Evolutionary conservation across 2,329 filamentous ascomycete species (phyloP).

Genomic region (Alternaria arborescens): DNA sequence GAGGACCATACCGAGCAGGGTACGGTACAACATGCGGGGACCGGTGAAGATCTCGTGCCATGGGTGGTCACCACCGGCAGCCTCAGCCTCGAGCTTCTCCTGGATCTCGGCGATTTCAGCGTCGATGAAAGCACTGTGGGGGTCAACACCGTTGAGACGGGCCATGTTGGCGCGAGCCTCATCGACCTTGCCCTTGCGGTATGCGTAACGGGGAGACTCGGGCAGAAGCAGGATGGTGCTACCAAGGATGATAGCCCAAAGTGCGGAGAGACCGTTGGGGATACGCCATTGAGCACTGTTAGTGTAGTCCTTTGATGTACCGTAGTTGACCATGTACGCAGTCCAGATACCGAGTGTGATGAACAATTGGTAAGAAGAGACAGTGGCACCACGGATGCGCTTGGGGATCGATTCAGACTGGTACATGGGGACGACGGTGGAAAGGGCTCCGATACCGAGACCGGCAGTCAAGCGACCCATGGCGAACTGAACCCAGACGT

Average conservation of each 20-base stretch:
- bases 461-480: slow-evolving; percentile 70
- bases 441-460: slow-evolving; percentile 70
- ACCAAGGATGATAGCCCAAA: slow-evolving; percentile 64
- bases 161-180: slow-evolving; percentile 62
- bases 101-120: slow-evolving; percentile 65
- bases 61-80: slow-evolving; percentile 45
- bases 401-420: slow-evolving; percentile 72
- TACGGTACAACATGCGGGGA: slow-evolving; percentile 74
- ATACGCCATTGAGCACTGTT: slow-evolving; percentile 69
- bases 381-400: slow-evolving; percentile 69
- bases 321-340: slow-evolving; percentile 64
- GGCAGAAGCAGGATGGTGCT: slow-evolving; percentile 63
- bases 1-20: slow-evolving; percentile 68
- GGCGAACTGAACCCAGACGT: slow-evolving; percentile 70
- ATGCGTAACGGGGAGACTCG: slow-evolving; percentile 67
- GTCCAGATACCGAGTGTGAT: slow-evolving; percentile 73
- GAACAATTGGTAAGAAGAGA: slow-evolving; percentile 72
- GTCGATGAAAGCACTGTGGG: slow-evolving; percentile 62
- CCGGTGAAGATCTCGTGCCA: slow-evolving; percentile 69
- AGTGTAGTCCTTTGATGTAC: slow-evolving; percentile 60
- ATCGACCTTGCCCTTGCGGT: slow-evolving; percentile 62
- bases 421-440: slow-evolving; percentile 68
- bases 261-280: slow-evolving; percentile 66
- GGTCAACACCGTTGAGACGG: slow-evolving; percentile 63
- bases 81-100: slow-evolving; percentile 64